Conservation (phyloP, 768 basidiomycete genomes). For the Suillus subalutaceus region DNA sequence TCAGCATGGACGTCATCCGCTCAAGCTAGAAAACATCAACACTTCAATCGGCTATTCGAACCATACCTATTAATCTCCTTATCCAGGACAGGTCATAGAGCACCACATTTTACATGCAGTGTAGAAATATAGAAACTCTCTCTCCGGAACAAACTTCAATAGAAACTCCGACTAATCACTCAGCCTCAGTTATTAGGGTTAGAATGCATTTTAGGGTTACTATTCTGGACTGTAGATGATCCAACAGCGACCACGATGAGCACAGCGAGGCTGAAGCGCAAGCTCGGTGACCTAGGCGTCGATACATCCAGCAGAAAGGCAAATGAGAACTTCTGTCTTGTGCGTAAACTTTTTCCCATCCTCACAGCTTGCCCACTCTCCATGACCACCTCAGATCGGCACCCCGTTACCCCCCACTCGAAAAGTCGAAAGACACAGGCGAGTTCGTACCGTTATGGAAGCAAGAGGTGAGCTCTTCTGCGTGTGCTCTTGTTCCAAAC, state of each 20-base stretch:
- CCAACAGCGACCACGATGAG: conserved; percentile 35
- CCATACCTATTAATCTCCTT: no score
- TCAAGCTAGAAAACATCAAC: no score
- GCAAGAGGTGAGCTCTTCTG: conserved; percentile 71
- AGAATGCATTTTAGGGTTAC: not conserved
- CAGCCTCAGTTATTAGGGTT: not conserved
- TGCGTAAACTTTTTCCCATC: conserved; percentile 34
- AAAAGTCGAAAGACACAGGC: conserved; percentile 87
- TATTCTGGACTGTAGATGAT: not conserved
- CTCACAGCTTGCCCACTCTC: conserved; percentile 12
- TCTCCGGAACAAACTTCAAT: no score
- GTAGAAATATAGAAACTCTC: no score
- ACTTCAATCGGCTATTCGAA: no score
- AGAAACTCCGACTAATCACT: not conserved
- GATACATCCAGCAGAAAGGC: conserved; percentile 70
- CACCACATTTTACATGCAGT: no score
- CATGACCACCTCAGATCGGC: conserved; percentile 63
- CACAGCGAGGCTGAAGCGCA: conserved; percentile 72
- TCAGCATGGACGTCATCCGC: no score
- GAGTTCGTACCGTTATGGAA: conserved; percentile 99
- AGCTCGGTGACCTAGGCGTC: conserved; percentile 79
- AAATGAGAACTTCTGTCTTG: conserved; percentile 86
- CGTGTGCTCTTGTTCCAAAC: conserved; percentile 22
- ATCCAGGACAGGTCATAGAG: no score
- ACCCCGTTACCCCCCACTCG: conserved; percentile 92